Evolutionary conservation across 148 eudicot species (phyloP), one percentile per base, ranked within the genome.

Genomic region (Simmondsia chinensis): DNA sequence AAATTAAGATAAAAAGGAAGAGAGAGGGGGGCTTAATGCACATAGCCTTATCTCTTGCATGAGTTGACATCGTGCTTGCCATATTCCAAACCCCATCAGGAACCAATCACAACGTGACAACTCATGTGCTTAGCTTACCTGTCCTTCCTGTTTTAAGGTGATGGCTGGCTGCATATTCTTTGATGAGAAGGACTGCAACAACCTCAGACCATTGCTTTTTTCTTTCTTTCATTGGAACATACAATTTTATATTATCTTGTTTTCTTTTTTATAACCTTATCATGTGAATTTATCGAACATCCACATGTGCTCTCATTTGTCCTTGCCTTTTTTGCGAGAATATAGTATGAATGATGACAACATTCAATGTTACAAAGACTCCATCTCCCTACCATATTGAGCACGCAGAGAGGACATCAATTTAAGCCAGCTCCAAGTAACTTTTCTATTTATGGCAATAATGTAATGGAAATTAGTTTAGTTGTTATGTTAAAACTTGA

Each of bases 41-140:
- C 26, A 48, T 26, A 20, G 28, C 50, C 39, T 60, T 48, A 48
- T 18, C 41, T 42, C 9, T 39, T 50, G 22, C 51, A 23, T 22
- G 50, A 60, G n/a, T n/a, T 42, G 20, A 16, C 54, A 52, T 80
- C 73, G 70, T 80, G 89, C 75, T 60, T 42, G 43, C 75, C 83
- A 75, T 69, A 63, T 70, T 47, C 44, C 19, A 61, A 57, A 70
- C 63, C 41, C 42, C 50, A 52, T 54, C 37, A 2, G 26, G 5
- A 21, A 32, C 84, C 73, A 80, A 77, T 69, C 40, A 40, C 20
- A 59, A 34, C 1, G 4, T 24, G 72, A 65, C 88, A 74, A 17
- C 63, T 69, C 75, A 61, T 52, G 16, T 41, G 32, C 33, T 43
- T 37, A 57, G 61, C 70, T 59, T 57, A 40, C 52, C 54, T 67